A percentile compares a stretch with the other conserved stretches of the same genome.
Conservation (phyloP, 371 early-diverging fungal genomes). For the Syncephalis plumigaleata region DNA sequence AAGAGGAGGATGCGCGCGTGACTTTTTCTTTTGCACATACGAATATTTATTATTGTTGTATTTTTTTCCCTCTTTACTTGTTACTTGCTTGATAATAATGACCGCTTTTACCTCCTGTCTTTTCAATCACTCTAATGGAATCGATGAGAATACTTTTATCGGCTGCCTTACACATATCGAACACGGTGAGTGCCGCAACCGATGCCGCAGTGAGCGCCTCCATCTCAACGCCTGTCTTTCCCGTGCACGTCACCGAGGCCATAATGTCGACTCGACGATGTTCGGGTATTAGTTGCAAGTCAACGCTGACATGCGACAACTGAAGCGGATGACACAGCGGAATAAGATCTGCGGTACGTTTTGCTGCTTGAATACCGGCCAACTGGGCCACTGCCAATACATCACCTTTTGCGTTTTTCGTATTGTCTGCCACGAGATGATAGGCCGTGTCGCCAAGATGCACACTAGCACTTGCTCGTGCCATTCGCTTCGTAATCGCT, state of each 20-base stretch:
- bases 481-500: slow-evolving; percentile 40
- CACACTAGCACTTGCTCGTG: slow-evolving; percentile 51
- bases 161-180: slow-evolving; percentile 26
- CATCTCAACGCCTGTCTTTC: slow-evolving; percentile 89
- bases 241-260: slow-evolving; percentile 41
- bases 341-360: slow-evolving; percentile 59
- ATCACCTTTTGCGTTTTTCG: slow-evolving; percentile 57
- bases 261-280: slow-evolving; percentile 11
- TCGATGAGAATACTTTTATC: slow-evolving; percentile 14
- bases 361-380: slow-evolving; percentile 85
- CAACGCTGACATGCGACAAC: slow-evolving; percentile 49
- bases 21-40: too few relatives aligned
- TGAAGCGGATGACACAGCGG: slow-evolving; percentile 79
- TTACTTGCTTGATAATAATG: slow-evolving; percentile 9
- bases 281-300: slow-evolving; percentile 26
- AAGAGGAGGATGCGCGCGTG: too few relatives aligned
- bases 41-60: too few relatives aligned
- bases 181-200: slow-evolving; percentile 28
- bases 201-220: slow-evolving; percentile 76
- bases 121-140: slow-evolving; percentile 48
- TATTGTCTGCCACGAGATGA: slow-evolving; percentile 31
- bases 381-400: slow-evolving; percentile 75
- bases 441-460: slow-evolving; percentile 38
- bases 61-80: too few relatives aligned
- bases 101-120: slow-evolving; percentile 72